Evolutionary conservation across 345 rosid genomes (phyloP).

Genomic region (Microcos paniculata): DNA sequence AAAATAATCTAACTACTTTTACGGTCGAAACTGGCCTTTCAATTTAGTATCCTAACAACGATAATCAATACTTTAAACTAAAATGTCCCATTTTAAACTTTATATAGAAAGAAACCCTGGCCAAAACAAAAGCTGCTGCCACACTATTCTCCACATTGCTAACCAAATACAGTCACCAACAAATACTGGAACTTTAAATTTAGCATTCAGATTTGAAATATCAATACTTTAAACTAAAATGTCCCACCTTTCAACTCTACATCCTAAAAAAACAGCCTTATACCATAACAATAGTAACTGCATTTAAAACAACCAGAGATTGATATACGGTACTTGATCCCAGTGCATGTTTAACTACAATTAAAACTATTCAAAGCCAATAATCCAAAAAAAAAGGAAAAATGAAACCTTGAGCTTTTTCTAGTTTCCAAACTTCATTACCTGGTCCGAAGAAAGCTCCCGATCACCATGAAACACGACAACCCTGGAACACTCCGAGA

Average conservation of each 20-base stretch:
- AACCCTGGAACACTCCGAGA: slow-evolving; percentile 67
- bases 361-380: not conserved
- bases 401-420: not conserved
- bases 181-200: not conserved
- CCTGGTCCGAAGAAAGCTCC: slow-evolving; percentile 74
- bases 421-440: slow-evolving; percentile 16
- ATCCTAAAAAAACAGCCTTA: not conserved
- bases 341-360: not conserved
- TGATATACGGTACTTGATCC: not conserved
- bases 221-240: not conserved
- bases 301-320: not conserved
- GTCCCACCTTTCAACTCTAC: not conserved
- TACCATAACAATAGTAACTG: not conserved
- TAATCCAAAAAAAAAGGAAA: not conserved
- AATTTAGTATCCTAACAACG: not conserved
- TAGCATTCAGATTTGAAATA: not conserved
- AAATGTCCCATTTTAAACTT: not conserved
- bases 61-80: not conserved
- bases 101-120: not conserved
- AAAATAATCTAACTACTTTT: not conserved
- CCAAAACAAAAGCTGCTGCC: not conserved
- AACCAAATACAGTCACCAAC: not conserved
- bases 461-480: slow-evolving; percentile 80
- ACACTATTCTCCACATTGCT: not conserved
- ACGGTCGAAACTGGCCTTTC: not conserved